Evolutionary conservation across 768 basidiomycete genomes (phyloP).

Genomic region (Mycena galericulata): DNA sequence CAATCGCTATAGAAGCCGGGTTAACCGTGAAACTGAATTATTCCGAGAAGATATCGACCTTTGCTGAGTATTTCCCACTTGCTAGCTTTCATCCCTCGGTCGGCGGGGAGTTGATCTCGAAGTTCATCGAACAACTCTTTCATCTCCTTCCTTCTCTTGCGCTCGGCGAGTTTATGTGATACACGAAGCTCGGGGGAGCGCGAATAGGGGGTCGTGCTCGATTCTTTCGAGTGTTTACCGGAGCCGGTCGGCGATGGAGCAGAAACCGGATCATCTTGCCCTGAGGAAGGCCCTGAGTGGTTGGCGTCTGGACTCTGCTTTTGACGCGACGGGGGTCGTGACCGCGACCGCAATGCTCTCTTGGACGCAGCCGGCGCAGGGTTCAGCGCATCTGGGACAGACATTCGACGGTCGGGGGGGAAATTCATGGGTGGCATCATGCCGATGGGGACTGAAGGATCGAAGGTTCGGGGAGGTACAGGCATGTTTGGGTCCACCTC

Average conservation of each 20-base stretch:
- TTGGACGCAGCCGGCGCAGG: slow-evolving; percentile 55
- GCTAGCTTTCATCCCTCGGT: slow-evolving; percentile 94
- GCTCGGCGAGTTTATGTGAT: slow-evolving; percentile 96
- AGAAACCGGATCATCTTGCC: slow-evolving; percentile 59
- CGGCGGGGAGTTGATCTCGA: slow-evolving; percentile 91
- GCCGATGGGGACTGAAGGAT: slow-evolving; percentile 58
- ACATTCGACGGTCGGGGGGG: slow-evolving; percentile 79
- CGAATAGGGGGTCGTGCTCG: slow-evolving; percentile 85
- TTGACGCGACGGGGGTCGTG: slow-evolving; percentile 79
- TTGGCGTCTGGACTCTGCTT: slow-evolving; percentile 56
- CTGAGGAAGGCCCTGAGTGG: slow-evolving; percentile 53
- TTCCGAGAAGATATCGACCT: slow-evolving; percentile 62
- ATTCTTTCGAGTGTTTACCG: slow-evolving; percentile 58
- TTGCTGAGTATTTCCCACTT: slow-evolving; percentile 99
- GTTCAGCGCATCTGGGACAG: slow-evolving; percentile 67
- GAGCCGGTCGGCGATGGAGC: slow-evolving; percentile 50
- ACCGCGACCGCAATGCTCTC: slow-evolving; percentile 72
- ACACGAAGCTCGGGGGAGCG: slow-evolving; percentile 95
- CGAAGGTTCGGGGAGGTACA: slow-evolving; percentile 58
- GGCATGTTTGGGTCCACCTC: slow-evolving; percentile 59
- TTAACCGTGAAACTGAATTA: slow-evolving; percentile 21
- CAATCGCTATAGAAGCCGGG: slow-evolving; percentile 71
- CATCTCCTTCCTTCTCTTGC: slow-evolving; percentile 99
- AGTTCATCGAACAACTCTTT: slow-evolving; percentile 98
- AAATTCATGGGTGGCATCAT: slow-evolving; percentile 72